These are phyloP conservation scores for Oehlia diaphana DNA, from an alignment of 192 early-diverging fungal species.

Conservation along the genomic window DNA sequence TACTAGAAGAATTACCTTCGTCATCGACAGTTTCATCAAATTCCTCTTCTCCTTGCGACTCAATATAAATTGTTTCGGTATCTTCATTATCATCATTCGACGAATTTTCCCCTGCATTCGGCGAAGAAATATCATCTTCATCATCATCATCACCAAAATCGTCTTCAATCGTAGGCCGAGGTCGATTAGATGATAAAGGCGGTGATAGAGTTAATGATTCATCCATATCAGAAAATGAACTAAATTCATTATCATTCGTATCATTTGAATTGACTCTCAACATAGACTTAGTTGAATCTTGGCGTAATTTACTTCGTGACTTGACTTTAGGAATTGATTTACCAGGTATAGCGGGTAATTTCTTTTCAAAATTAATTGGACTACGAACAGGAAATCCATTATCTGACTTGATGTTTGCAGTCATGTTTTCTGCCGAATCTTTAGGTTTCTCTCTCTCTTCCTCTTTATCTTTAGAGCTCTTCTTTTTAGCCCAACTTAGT, in stretches of 20 bases:
- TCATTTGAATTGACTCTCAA: not conserved
- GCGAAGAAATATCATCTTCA: conserved; percentile 19
- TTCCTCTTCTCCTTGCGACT: not conserved
- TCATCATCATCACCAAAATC: conserved; percentile 19
- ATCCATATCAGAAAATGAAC: not conserved
- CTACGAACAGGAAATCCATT: not conserved
- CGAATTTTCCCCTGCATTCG: not conserved
- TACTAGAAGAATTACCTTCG: not conserved
- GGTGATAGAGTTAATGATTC: not conserved
- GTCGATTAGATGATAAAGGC: not conserved
- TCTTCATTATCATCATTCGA: conserved; percentile 15
- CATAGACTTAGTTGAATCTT: conserved; percentile 3
- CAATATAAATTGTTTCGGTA: conserved; percentile 22
- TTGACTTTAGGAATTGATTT: not conserved
- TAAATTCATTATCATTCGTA: not conserved
- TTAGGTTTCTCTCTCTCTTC: not conserved
- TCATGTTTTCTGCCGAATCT: not conserved
- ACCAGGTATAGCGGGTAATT: not conserved
- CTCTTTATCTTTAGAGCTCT: conserved; percentile 29
- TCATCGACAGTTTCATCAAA: not conserved
- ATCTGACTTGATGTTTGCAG: not conserved
- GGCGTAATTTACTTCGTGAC: conserved; percentile 21
- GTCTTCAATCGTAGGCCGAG: not conserved
- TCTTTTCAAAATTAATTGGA: conserved; percentile 15
- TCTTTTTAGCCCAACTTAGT: conserved; percentile 29